phyloP scores from a whole-genome alignment of 371 early-diverging fungal species.

The Zopfochytrium polystomum region DNA sequence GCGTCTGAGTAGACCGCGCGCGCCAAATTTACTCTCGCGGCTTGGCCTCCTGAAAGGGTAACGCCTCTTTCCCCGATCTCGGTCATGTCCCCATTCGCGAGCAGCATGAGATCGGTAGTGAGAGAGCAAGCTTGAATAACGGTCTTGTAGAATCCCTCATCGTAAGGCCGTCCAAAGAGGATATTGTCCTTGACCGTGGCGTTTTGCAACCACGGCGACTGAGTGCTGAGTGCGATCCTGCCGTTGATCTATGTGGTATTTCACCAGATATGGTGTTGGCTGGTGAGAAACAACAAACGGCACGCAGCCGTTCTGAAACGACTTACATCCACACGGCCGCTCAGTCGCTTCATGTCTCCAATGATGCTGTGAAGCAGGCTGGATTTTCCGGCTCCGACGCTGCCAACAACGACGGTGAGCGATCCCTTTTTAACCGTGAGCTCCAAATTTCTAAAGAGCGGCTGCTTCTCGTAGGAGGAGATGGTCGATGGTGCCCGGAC shows the following conservation, averaged over 20 bases:
- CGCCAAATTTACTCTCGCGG: slow-evolving; percentile 40
- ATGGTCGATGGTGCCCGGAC: not conserved
- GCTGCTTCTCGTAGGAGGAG: not conserved
- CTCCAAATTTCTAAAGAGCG: too few relatives aligned
- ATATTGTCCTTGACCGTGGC: slow-evolving; percentile 23
- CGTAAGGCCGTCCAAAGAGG: too few relatives aligned
- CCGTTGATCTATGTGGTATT: not conserved
- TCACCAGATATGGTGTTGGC: too few relatives aligned
- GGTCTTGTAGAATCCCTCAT: slow-evolving; percentile 13
- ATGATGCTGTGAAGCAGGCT: slow-evolving; percentile 34
- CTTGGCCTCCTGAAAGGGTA: slow-evolving; percentile 49
- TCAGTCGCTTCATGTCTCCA: slow-evolving; percentile 32
- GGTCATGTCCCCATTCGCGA: slow-evolving; percentile 65
- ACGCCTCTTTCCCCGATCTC: slow-evolving; percentile 78
- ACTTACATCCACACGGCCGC: slow-evolving; percentile 32
- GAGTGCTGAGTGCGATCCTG: slow-evolving; percentile 48
- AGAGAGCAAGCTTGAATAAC: too few relatives aligned
- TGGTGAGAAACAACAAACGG: not conserved
- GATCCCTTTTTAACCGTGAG: not conserved
- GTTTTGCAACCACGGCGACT: slow-evolving; percentile 22
- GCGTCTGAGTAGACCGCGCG: slow-evolving; percentile 35
- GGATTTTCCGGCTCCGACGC: slow-evolving; percentile 40
- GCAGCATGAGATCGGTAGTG: slow-evolving; percentile 22
- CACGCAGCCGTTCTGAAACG: not conserved
- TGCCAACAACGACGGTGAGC: slow-evolving; percentile 26